Conservation (phyloP, 495 filamentous ascomycete species). For the Physcia stellaris region DNA sequence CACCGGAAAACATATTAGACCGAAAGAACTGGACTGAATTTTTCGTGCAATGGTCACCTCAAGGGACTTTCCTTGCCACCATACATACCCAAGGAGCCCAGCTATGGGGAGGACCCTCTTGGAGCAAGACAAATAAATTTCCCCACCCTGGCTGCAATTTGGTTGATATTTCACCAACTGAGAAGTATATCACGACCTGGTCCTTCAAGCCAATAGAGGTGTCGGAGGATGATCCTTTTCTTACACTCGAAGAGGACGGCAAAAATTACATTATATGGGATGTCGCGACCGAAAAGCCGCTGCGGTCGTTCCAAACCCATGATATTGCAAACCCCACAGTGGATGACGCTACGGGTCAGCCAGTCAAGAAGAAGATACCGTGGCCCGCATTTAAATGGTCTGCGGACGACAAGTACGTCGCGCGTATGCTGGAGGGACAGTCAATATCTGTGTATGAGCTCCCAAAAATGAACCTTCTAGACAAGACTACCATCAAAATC, state of each 20-base stretch:
- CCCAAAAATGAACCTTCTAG: slow-evolving; percentile 79
- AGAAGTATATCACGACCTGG: slow-evolving; percentile 93
- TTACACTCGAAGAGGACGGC: slow-evolving; percentile 85
- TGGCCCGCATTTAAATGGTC: slow-evolving; percentile 99
- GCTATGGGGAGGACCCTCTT: slow-evolving; percentile 84
- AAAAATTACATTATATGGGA: slow-evolving; percentile 99
- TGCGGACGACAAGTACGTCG: slow-evolving; percentile 90
- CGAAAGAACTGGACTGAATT: slow-evolving; percentile 91
- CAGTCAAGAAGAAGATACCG: slow-evolving; percentile 74
- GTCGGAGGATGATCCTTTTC: slow-evolving; percentile 69
- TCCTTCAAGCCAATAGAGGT: slow-evolving; percentile 83
- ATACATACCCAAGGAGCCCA: slow-evolving; percentile 92
- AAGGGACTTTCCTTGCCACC: slow-evolving; percentile 85
- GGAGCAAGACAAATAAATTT: slow-evolving; percentile 83
- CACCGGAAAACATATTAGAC: slow-evolving; percentile 77
- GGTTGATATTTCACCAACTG: slow-evolving; percentile 85
- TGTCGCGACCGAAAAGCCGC: slow-evolving; percentile 73
- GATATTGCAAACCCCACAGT: slow-evolving; percentile 47
- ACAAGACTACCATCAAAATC: slow-evolving; percentile 78
- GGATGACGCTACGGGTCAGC: slow-evolving; percentile 53
- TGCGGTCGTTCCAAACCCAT: slow-evolving; percentile 83
- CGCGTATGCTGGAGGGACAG: slow-evolving; percentile 73
- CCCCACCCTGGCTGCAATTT: slow-evolving; percentile 90
- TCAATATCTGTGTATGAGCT: slow-evolving; percentile 91
- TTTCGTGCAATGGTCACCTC: slow-evolving; percentile 94